Percentiles rank a stretch among this genome's conserved stretches.
Conservation (phyloP, 108 stramenopile species). For the Cylindrotheca fusiformis region DNA sequence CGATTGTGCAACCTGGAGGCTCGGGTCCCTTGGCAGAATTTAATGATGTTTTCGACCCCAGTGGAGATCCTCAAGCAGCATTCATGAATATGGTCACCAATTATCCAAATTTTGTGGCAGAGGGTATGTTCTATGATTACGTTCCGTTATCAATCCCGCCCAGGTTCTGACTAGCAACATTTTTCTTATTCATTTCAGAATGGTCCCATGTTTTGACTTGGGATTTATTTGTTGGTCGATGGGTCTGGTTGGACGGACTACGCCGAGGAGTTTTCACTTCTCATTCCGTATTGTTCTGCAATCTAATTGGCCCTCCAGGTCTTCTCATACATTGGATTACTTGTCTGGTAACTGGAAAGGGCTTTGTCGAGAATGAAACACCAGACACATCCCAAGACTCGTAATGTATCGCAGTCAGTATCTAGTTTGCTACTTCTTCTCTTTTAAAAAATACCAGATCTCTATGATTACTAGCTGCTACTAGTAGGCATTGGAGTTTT, state of each 20-base stretch:
- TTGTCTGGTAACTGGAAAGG: conserved; percentile 68
- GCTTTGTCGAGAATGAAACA: conserved; percentile 47
- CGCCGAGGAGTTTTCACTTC: conserved; percentile 74
- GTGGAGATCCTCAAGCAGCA: conserved; percentile 74
- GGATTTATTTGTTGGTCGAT: conserved; percentile 91
- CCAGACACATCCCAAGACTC: too few species aligned
- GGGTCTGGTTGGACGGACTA: conserved; percentile 87
- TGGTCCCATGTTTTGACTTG: conserved; percentile 90
- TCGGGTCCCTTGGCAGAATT: conserved; percentile 85
- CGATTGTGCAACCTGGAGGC: conserved; percentile 57
- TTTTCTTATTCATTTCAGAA: too few species aligned
- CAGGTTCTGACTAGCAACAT: too few species aligned
- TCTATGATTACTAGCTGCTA: too few species aligned
- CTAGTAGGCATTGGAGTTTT: too few species aligned
- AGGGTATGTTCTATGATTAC: too few species aligned
- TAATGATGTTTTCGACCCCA: conserved; percentile 83
- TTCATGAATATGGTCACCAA: conserved; percentile 82
- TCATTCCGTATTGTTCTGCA: conserved; percentile 80
- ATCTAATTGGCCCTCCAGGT: conserved; percentile 90
- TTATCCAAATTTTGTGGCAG: conserved; percentile 87
- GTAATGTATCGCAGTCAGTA: too few species aligned
- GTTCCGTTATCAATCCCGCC: too few species aligned
- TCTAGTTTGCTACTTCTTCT: too few species aligned
- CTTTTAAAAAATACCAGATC: too few species aligned
- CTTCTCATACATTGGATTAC: conserved; percentile 78